Conservation (phyloP, 306 rosid genomes). For the Senna tora region DNA sequence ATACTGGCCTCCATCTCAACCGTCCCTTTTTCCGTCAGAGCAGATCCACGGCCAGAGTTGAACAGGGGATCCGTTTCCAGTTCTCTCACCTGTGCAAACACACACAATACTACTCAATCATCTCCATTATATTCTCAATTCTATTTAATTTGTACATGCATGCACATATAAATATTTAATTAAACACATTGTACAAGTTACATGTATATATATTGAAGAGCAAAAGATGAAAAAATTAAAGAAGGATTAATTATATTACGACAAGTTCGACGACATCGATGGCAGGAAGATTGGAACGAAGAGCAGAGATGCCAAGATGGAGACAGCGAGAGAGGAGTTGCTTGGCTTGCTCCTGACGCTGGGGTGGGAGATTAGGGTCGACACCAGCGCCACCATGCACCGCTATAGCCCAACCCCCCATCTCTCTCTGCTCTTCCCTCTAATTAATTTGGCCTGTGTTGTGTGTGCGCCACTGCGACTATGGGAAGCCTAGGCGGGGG, state of each 20-base stretch:
- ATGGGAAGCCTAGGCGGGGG: neutral
- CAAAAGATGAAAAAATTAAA: no score
- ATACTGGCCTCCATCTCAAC: conserved; percentile 98
- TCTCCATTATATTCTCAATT: no score
- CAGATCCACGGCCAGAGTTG: conserved; percentile 96
- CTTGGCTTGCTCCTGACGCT: conserved; percentile 85
- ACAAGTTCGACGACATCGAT: conserved; percentile 92
- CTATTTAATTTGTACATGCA: no score
- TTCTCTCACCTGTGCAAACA: conserved; percentile 63
- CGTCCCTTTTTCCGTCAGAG: conserved; percentile 77
- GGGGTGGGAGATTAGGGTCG: conserved; percentile 85
- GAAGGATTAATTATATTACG: no score
- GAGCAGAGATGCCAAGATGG: conserved; percentile 78
- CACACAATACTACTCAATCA: neutral
- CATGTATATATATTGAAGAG: no score
- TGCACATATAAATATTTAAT: no score
- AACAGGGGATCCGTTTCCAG: conserved; percentile 83
- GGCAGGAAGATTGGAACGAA: conserved; percentile 73
- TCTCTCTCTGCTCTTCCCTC: conserved; percentile 7
- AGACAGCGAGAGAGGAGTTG: conserved; percentile 83
- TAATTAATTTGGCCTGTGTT: neutral
- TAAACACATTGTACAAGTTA: no score
- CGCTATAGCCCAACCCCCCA: conserved; percentile 91
- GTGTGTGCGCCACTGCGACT: neutral
- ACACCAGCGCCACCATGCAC: conserved; percentile 99